These are phyloP conservation scores for Lactifluus rugatus DNA, from an alignment of 768 basidiomycete species.

Conservation along the genomic window DNA sequence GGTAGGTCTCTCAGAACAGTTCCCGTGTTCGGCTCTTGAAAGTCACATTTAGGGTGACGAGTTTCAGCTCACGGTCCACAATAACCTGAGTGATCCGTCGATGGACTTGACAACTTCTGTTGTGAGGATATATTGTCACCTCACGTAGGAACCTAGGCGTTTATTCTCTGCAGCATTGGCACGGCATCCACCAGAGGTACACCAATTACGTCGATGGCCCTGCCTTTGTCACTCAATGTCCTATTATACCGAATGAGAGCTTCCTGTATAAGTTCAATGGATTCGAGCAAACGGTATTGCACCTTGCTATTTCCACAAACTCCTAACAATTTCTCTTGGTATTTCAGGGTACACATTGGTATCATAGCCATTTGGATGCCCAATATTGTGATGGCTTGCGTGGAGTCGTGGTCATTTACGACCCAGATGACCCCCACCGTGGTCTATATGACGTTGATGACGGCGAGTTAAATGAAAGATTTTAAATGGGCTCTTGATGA, in stretches of 20 bases:
- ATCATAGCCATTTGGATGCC: conserved; percentile 30
- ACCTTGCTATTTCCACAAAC: background rate
- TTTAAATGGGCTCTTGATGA: background rate
- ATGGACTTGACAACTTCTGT: conserved; percentile 43
- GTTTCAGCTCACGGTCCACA: conserved; percentile 35
- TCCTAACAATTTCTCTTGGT: background rate
- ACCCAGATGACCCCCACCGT: conserved; percentile 23
- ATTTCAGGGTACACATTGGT: conserved; percentile 26
- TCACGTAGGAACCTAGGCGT: background rate
- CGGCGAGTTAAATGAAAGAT: conserved; percentile 12
- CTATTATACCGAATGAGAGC: conserved; percentile 31
- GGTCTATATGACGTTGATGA: conserved; percentile 24
- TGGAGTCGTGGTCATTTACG: conserved; percentile 24
- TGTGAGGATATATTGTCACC: conserved; percentile 22
- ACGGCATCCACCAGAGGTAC: conserved; percentile 36
- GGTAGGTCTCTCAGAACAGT: background rate
- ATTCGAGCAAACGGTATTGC: conserved; percentile 26
- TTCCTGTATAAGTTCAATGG: conserved; percentile 35
- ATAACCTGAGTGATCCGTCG: conserved; percentile 32
- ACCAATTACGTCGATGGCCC: conserved; percentile 40
- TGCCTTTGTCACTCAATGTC: conserved; percentile 35
- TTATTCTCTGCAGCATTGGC: conserved; percentile 38
- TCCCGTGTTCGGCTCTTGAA: background rate
- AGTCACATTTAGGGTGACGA: conserved; percentile 28
- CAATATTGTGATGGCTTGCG: conserved; percentile 32